These are phyloP conservation scores for Trypanosoma congolense DNA, from an alignment of 208 protist genomes.

Conservation along the genomic window DNA sequence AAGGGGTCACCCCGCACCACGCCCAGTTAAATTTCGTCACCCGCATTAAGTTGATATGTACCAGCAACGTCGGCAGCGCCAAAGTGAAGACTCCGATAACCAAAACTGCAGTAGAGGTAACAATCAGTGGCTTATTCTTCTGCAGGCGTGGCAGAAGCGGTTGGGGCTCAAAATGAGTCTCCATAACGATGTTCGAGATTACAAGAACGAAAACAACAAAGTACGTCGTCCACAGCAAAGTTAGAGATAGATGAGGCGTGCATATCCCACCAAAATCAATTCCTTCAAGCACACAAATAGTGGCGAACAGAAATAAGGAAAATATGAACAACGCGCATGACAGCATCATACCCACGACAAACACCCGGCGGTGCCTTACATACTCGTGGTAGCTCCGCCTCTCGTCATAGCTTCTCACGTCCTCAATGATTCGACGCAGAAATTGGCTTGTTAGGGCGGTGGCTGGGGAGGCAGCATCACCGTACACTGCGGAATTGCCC, in stretches of 20 bases:
- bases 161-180: slow-evolving; percentile 75
- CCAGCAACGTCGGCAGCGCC: slow-evolving; percentile 54
- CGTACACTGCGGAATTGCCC: background rate
- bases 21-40: slow-evolving; percentile 60
- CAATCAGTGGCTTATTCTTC: slow-evolving; percentile 62
- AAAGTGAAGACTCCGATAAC: slow-evolving; percentile 51
- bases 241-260: slow-evolving; percentile 32
- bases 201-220: slow-evolving; percentile 50
- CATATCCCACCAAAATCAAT: slow-evolving; percentile 25
- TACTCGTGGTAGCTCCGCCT: slow-evolving; percentile 64
- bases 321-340: slow-evolving; percentile 56
- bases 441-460: slow-evolving; percentile 34
- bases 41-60: slow-evolving; percentile 58
- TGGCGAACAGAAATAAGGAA: slow-evolving; percentile 40
- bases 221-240: slow-evolving; percentile 63
- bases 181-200: slow-evolving; percentile 74
- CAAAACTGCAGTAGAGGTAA: slow-evolving; percentile 39
- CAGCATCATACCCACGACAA: slow-evolving; percentile 70
- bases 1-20: slow-evolving; percentile 61
- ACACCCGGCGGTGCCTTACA: slow-evolving; percentile 51
- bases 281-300: slow-evolving; percentile 50
- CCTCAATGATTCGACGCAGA: slow-evolving; percentile 41
- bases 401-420: slow-evolving; percentile 48
- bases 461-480: slow-evolving; percentile 30
- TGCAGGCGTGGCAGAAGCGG: slow-evolving; percentile 55